Evolutionary conservation across 2,329 filamentous ascomycete genomes (phyloP), one percentile per base, ranked within the genome.

Genomic region (Colletotrichum musicola): DNA sequence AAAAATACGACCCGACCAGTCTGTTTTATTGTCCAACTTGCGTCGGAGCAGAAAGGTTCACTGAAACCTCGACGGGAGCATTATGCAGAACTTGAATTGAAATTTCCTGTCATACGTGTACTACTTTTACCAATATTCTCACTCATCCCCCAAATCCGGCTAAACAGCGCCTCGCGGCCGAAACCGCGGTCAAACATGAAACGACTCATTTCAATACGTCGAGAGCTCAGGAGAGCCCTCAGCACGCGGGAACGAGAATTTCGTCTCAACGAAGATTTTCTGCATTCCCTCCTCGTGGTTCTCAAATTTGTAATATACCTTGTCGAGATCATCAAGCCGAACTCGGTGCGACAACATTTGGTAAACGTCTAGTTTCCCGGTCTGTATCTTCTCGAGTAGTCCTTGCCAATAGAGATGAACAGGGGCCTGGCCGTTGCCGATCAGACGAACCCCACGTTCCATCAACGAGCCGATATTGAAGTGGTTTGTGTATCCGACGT

Each of bases 341-440:
- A 94, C 88, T 13, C 93, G 90, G 78, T 97, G 93, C 7, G 90
- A 92, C 1, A 97, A 83, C 93, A 97, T 97, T 77, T 92, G 89
- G 42, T 91, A 79, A 0, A 93, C 92, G 68, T 97, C 89, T 49
- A 97, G 88, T 71, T 90, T 85, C 38, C 89, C 89, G 22, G 83
- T 84, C 74, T 90, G 86, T 70, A 97, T 92, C 79, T 83, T 81
- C 70, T 87, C 81, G 53, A 96, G 83, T n/a, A 97, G 83, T 4
- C 92, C 87, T 25, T 93, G 85, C 94, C 93, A 97, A 81, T 97
- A 96, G 74, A 90, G 88, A 74, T 95, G 93, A 0, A 97, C 93
- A 0, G 93, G 93, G 0, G 87, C 87, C 73, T 90, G 88, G 1
- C 88, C 88, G 73, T 89, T 89, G 18, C 88, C 88, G 50, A 89